Conservation (phyloP, 2,329 filamentous ascomycete genomes). For the Xylaria polymorpha region DNA sequence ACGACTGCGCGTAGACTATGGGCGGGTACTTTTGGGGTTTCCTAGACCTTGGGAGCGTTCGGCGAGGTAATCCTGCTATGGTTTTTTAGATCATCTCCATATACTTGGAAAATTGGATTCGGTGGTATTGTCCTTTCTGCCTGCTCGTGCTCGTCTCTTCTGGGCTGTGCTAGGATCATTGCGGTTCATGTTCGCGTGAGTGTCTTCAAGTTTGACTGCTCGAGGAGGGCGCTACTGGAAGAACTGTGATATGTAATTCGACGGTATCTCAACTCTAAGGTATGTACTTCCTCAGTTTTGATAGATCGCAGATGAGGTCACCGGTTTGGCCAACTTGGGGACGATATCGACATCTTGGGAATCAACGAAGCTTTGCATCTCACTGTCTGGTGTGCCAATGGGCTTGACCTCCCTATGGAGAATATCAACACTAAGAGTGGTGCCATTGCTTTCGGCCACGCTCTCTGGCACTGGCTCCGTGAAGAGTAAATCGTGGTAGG, state of each 20-base stretch:
- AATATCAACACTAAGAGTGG: too few relatives aligned
- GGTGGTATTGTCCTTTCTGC: background rate
- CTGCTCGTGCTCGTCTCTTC: background rate
- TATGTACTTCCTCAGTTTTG: background rate
- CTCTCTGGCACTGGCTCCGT: background rate
- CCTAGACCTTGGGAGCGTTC: constrained; percentile 17
- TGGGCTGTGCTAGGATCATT: background rate
- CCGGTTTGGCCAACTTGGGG: too few relatives aligned
- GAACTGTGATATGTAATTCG: background rate
- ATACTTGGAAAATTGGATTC: constrained; percentile 17
- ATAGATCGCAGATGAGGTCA: too few relatives aligned
- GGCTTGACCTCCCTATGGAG: too few relatives aligned
- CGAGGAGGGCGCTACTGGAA: background rate
- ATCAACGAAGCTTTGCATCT: too few relatives aligned
- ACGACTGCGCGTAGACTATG: constrained; percentile 16
- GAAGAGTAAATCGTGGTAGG: background rate
- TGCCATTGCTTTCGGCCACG: too few relatives aligned
- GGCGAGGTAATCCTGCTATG: constrained; percentile 9
- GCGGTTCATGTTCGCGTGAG: background rate
- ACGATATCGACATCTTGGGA: too few relatives aligned
- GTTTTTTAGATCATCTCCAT: constrained; percentile 17
- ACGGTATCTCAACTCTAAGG: background rate
- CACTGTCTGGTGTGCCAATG: too few relatives aligned
- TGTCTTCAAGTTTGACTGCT: background rate
- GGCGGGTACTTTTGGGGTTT: constrained; percentile 4